Base-by-base conservation (phyloP, 768 basidiomycete species). In the Hygrophorus russula region DNA sequence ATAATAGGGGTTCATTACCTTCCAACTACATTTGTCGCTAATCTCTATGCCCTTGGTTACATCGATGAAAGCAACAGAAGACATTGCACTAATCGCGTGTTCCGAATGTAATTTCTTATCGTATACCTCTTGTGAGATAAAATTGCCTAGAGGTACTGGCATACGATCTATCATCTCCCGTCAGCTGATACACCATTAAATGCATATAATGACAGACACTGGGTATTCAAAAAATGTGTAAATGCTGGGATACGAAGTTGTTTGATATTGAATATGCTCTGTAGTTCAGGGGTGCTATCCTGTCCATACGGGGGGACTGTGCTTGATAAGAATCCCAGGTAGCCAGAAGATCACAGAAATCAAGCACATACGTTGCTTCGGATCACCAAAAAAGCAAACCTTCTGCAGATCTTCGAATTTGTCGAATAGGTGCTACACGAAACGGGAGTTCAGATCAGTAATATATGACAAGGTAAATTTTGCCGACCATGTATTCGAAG, bases 331-430 rank as follows among this genome's bases (percentile, higher is more conserved):
- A n/a, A 4, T 39, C 5, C 5, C n/a, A 14, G 19, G 4, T 19
- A 14, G 14, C 37, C 13, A 15, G 31, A 20, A 36, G 29, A 42
- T 51, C n/a, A n/a, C n/a, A 39, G 3, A 39, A 15, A 4, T 3
- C 24, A 7, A 24, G 37, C 51, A 5, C 69, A 37, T 55, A 73
- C 75, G 57, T 57, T 77, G 75, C 35, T 67, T 63, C 0, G 71
- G 71, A 54, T 77, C 74, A 0, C 74, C 73, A 37, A 76, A 72
- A 50, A 71, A 73, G 46, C 69, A 73, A 14, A 73, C 56, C 47
- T 72, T 73, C 34, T 61, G 51, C 18, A 75, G 53, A 0, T 50
- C 48, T 5, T 51, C 43, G 49, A 70, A 71, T 27, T 59, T 62
- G 45, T 62, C 52, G 46, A 76, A 73, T 7, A 74, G 38, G 46